Conservation (phyloP, 2,329 filamentous ascomycete species). For the Pyrenophora graminea region DNA sequence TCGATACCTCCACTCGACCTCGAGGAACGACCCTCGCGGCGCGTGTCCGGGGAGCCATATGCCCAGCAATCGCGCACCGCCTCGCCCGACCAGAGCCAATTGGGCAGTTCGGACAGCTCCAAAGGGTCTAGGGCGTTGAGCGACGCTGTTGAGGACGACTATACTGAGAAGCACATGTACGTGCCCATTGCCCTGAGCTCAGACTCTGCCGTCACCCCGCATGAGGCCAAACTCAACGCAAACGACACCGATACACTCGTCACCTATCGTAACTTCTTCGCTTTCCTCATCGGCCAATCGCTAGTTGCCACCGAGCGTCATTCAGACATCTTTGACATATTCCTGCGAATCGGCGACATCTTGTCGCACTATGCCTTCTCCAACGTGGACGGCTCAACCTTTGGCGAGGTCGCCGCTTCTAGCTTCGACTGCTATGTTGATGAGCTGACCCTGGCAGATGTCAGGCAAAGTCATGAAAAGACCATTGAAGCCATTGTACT, state of each 20-base stretch:
- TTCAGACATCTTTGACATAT: constrained; percentile 62
- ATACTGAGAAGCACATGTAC: constrained; percentile 60
- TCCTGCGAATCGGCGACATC: constrained; percentile 63
- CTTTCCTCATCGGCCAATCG: constrained; percentile 65
- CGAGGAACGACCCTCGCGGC: constrained; percentile 26
- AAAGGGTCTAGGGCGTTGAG: constrained; percentile 55
- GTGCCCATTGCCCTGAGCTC: constrained; percentile 61
- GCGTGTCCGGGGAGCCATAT: constrained; percentile 25
- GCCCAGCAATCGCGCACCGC: constrained; percentile 38
- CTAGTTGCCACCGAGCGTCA: constrained; percentile 62
- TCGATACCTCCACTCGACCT: constrained; percentile 21
- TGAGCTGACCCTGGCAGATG: constrained; percentile 76
- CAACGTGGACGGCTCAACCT: constrained; percentile 66
- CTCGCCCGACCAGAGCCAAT: constrained; percentile 39
- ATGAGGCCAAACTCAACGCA: constrained; percentile 40
- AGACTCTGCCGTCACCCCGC: constrained; percentile 48
- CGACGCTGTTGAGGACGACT: constrained; percentile 54
- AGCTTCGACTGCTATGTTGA: constrained; percentile 78
- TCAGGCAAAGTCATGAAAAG: constrained; percentile 81
- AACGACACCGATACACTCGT: constrained; percentile 63
- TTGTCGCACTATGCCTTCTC: constrained; percentile 63
- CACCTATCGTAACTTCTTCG: constrained; percentile 66
- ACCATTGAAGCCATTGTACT: constrained; percentile 88
- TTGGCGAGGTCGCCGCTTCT: constrained; percentile 63
- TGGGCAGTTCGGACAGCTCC: constrained; percentile 50